Base-by-base conservation (phyloP, 768 basidiomycete genomes). In the Collybiopsis luxurians region DNA sequence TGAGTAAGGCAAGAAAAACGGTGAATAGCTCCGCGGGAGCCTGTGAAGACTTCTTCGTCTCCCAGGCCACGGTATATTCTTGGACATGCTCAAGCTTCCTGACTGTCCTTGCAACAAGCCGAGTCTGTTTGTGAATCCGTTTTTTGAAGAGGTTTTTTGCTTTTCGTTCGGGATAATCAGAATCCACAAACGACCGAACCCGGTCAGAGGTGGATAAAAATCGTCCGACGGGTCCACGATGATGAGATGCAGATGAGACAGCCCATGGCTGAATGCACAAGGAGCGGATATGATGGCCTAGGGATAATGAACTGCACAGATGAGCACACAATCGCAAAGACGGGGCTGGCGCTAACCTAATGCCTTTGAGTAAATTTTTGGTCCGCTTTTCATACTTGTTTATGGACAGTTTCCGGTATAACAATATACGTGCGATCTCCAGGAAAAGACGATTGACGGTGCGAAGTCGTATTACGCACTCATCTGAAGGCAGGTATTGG, bases 211-310 rank as follows among this genome's bases (percentile, higher is more conserved):
- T 21, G 17, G 50, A 51, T 12, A 34, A 51, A 47, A 45, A 24
- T 44, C 43, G 54, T 40, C 26, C 45, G 15, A n/a, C 31, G 10
- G 31, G 36, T 21, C 53, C 53, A 26, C 15, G 54, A 43, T 23
- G 19, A 24, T 23, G 12, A 21, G 31, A 36, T 5, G 26, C 31
- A 34, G 31, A 34, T 6, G 45, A 38, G 19, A 79, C 69, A 24
- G 70, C 63, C 79, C 77, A 79, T 27, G 79, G 78, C 42, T 67
- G 62, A 31, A 80, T 68, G 26, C 58, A 63, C 56, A 79, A 63
- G 26, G 68, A 61, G 40, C 66, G 72, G 21, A 78, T 75, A 34
- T 69, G 59, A 5, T 58, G 51, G 15, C 69, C 69, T 21, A 36
- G 70, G 64, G 45, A 66, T 44, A 68, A 62, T 24, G 72, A 62